Evolutionary conservation across 345 rosid genomes (phyloP).

Genomic region (Rhodomyrtus tomentosa): DNA sequence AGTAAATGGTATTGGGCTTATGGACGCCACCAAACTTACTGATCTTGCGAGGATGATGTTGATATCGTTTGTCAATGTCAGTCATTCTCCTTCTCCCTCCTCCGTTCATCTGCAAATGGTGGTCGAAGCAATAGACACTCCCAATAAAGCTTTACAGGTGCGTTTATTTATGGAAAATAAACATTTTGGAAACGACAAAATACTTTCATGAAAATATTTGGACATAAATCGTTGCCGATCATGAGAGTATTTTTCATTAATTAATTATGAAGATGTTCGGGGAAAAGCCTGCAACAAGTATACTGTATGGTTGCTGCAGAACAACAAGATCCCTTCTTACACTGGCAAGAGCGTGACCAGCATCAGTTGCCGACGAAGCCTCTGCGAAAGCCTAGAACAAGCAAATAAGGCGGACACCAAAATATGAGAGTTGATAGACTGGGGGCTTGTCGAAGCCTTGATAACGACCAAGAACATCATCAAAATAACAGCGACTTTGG

Average conservation of each 20-base stretch:
- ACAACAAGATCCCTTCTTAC: neutral
- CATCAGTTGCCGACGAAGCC: neutral
- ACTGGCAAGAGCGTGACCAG: neutral
- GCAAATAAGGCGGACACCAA: neutral
- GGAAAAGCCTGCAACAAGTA: neutral
- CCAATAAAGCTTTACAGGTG: neutral
- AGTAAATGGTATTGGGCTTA: neutral
- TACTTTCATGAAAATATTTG: too few relatives aligned
- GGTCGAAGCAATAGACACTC: neutral
- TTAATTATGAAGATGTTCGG: too few relatives aligned
- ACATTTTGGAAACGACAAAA: too few relatives aligned
- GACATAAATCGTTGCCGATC: too few relatives aligned
- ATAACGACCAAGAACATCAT: neutral
- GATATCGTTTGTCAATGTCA: conserved; percentile 7
- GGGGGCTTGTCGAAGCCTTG: neutral
- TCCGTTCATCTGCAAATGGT: neutral
- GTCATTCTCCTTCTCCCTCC: neutral
- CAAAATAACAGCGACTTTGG: neutral
- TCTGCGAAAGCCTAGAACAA: conserved; percentile 1
- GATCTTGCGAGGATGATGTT: conserved; percentile 13
- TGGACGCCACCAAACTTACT: conserved; percentile 3
- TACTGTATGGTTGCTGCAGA: neutral
- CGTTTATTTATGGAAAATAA: too few relatives aligned
- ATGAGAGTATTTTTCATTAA: too few relatives aligned
- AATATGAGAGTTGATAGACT: neutral